Evolutionary conservation across 179 eudicot species (phyloP).

Genomic region (Spinacia oleracea): DNA sequence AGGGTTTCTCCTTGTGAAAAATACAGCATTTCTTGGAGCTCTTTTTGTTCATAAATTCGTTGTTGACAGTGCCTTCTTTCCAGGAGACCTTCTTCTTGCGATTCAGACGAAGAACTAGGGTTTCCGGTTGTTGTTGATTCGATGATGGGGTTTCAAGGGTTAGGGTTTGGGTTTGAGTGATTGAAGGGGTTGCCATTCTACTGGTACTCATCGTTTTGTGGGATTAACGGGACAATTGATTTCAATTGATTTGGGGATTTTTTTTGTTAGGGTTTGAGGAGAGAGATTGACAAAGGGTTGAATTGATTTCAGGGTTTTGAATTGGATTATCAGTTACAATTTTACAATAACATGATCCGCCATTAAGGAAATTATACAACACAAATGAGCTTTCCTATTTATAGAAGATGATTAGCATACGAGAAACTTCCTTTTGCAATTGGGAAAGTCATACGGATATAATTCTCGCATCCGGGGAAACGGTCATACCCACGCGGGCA

Average conservation of each 20-base stretch:
- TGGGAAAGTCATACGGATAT: not conserved
- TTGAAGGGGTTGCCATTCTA: conserved; percentile 33
- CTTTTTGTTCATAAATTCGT: conserved; percentile 73
- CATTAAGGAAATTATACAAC: not conserved
- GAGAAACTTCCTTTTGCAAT: not conserved
- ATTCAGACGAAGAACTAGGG: conserved; percentile 62
- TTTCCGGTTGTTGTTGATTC: conserved; percentile 34
- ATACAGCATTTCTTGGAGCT: conserved; percentile 87
- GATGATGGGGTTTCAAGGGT: conserved; percentile 19
- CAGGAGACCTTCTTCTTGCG: conserved; percentile 82
- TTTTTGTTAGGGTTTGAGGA: not conserved
- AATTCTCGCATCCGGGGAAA: too few relatives aligned
- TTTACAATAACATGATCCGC: not conserved
- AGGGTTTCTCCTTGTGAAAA: conserved; percentile 78
- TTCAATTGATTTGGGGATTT: conserved; percentile 19
- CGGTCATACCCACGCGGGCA: too few relatives aligned
- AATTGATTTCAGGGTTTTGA: not conserved
- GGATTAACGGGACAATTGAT: not conserved
- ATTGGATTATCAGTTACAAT: not conserved
- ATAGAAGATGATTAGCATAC: not conserved
- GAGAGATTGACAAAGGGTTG: not conserved
- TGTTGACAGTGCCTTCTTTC: conserved; percentile 82
- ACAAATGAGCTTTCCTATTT: not conserved
- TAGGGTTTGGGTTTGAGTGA: conserved; percentile 38
- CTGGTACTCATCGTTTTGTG: conserved; percentile 27